Conservation (phyloP, 2,329 filamentous ascomycete species). For the Botrytis pseudocinerea region DNA sequence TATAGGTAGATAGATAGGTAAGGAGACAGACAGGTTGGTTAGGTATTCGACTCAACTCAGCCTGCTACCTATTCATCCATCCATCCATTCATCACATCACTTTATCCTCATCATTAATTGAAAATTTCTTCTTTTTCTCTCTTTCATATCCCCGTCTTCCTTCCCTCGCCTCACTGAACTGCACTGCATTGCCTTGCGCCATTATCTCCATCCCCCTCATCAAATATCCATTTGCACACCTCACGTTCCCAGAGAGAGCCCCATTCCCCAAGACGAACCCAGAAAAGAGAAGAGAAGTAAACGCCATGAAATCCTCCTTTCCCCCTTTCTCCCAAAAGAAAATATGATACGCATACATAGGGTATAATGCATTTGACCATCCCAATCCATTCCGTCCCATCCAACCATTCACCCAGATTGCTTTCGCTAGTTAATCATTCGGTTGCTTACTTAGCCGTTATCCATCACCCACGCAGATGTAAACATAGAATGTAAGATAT, state of each 20-base stretch:
- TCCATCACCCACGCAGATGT: neutral
- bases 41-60: neutral
- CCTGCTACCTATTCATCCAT: neutral
- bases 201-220: neutral
- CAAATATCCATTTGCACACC: neutral
- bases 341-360: conserved; percentile 6
- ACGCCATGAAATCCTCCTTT: neutral
- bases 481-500: neutral
- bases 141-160: neutral
- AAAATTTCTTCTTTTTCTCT: neutral
- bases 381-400: neutral
- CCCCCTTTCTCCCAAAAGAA: neutral
- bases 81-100: neutral
- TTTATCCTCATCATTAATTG: neutral
- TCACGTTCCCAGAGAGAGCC: neutral
- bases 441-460: neutral
- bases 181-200: neutral
- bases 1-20: neutral
- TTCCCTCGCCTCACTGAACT: neutral
- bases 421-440: neutral
- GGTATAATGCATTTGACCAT: conserved; percentile 14
- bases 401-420: neutral
- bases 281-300: neutral
- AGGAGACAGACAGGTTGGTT: neutral
- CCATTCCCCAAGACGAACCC: neutral